Evolutionary conservation across 345 rosid genomes (phyloP).

Genomic region (Camelina sativa): DNA sequence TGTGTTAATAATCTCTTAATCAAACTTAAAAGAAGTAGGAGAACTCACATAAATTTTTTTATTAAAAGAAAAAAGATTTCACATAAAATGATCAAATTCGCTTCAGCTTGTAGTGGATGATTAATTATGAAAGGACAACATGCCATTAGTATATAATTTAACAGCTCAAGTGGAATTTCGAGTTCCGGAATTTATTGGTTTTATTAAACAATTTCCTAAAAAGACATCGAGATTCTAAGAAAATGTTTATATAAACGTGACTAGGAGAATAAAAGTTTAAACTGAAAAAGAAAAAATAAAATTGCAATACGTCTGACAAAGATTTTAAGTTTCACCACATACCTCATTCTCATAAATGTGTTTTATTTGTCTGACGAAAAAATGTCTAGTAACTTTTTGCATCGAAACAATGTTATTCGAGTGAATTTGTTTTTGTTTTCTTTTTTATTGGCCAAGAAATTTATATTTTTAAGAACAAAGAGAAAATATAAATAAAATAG

Average conservation of each 20-base stretch:
- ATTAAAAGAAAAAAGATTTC: too few species aligned
- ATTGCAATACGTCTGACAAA: constrained; percentile 21
- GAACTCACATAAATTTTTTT: too few species aligned
- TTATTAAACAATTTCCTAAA: constrained; percentile 31
- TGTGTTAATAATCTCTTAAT: too few species aligned
- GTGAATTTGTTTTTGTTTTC: neutral
- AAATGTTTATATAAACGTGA: neutral
- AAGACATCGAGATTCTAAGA: constrained; percentile 31
- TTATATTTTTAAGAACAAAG: too few species aligned
- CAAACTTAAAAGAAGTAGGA: neutral
- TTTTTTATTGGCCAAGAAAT: neutral
- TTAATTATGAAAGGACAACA: constrained; percentile 5
- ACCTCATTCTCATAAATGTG: neutral
- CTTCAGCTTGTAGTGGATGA: constrained; percentile 16
- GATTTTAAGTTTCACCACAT: constrained; percentile 22
- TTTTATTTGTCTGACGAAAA: neutral
- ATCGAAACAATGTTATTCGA: neutral
- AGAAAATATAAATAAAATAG: too few species aligned
- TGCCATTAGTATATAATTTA: constrained; percentile 1
- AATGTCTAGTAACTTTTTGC: neutral
- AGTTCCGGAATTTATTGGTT: constrained; percentile 35
- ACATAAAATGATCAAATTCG: neutral
- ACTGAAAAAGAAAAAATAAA: neutral
- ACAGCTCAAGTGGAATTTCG: constrained; percentile 36
- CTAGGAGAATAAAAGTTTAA: neutral